Evolutionary conservation across 768 basidiomycete genomes (phyloP), one percentile per base, ranked within the genome.

Genomic region (Amanita phalloides): DNA sequence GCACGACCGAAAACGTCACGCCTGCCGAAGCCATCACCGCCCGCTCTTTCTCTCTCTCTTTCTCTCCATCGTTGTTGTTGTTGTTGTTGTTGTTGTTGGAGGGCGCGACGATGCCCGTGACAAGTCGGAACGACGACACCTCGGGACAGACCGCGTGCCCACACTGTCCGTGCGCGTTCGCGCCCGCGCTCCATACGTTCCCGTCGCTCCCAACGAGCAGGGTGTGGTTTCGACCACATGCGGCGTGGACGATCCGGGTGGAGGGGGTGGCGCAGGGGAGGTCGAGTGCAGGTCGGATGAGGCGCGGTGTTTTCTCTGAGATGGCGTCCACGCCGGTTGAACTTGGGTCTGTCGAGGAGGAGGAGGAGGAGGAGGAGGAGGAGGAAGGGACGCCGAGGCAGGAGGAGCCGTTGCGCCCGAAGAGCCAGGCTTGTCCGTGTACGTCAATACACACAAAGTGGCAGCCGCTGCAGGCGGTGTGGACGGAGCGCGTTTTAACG

Each of bases 401-500:
- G 52, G 77, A 71, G 53, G 73, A 81, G 37, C 79, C 80, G 66
- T 90, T 91, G 49, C 91, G 81, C 6, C 95, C 95, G 62, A 94
- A 90, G 58, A 97, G 66, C 84, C 90, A 93, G 7, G 92, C 95
- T 36, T 78, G 74, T 6, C 91, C 92, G 48, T 83, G 76, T 21
- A 75, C 58, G 68, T 89, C 87, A 55, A 93, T 64, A 11, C 73
- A 81, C 38, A 92, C 79, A 58, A 78, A 83, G 62, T 92, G 88
- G 61, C 86, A 90, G 6, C 79, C 79, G 8, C 71, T 76, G 58
- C 86, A 88, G 1, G 86, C 85, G 8, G 87, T 76, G 64, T 93
- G 83, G 48, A 93, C 67, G 6, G 85, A 86, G 20, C 71, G 67
- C 8, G 76, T 73, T 62, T 83, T 80, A 67, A 94, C 74, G 64